Evolutionary conservation across 2,329 filamentous ascomycete species (phyloP).

Genomic region (Aspergillus latus): DNA sequence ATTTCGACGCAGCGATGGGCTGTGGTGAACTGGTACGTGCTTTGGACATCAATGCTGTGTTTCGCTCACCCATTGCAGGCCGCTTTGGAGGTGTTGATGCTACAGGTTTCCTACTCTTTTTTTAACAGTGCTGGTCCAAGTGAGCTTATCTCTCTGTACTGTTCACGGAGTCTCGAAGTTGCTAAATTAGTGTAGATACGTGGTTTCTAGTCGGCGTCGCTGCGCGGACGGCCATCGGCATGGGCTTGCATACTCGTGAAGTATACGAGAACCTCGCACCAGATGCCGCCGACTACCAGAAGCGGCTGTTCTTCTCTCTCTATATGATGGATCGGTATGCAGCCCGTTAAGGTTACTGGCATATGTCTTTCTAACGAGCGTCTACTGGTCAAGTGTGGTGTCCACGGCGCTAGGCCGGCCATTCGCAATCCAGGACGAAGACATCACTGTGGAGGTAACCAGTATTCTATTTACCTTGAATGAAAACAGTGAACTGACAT

Average conservation of each 20-base stretch:
- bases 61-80: slow-evolving; percentile 25
- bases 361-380: no score
- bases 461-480: not conserved
- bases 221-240: slow-evolving; percentile 46
- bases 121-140: slow-evolving; percentile 51
- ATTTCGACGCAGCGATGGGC: slow-evolving; percentile 42
- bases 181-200: slow-evolving; percentile 34
- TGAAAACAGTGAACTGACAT: not conserved
- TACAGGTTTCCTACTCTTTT: slow-evolving; percentile 52
- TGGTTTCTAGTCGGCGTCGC: slow-evolving; percentile 50
- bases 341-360: no score
- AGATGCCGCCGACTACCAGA: slow-evolving; percentile 39
- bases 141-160: slow-evolving; percentile 22
- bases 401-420: slow-evolving; percentile 48
- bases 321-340: slow-evolving; percentile 51
- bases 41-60: not conserved
- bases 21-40: slow-evolving; percentile 42
- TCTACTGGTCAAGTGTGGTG: slow-evolving; percentile 35
- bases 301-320: slow-evolving; percentile 49
- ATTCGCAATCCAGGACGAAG: slow-evolving; percentile 49
- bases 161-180: not conserved
- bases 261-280: slow-evolving; percentile 36
- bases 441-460: slow-evolving; percentile 43
- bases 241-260: slow-evolving; percentile 43
- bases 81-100: slow-evolving; percentile 47